Evolutionary conservation across 2,329 filamentous ascomycete genomes (phyloP).

Genomic region (Zymoseptoria ardabiliae): DNA sequence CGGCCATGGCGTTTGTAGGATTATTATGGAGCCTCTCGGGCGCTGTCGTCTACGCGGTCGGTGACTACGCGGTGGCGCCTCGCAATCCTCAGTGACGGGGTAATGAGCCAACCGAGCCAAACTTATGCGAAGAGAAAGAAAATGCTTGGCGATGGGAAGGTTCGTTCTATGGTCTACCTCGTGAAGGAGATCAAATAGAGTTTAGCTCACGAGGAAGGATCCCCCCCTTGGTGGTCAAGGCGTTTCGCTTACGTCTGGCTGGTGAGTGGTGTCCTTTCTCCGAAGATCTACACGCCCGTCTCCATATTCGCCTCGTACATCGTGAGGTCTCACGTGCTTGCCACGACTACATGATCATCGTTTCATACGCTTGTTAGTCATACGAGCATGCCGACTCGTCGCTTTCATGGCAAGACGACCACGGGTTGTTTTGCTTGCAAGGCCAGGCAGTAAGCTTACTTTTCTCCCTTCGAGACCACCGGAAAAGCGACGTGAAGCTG

Average conservation of each 20-base stretch:
- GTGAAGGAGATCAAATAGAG: background rate
- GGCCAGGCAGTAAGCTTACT: slow-evolving; percentile 25
- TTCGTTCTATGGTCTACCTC: background rate
- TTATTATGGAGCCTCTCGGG: slow-evolving; percentile 3
- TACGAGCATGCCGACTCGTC: slow-evolving; percentile 21
- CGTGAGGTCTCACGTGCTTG: slow-evolving; percentile 2
- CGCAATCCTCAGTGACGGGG: background rate
- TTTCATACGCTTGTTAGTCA: background rate
- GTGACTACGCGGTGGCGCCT: background rate
- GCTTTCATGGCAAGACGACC: slow-evolving; percentile 24
- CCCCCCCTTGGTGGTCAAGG: no score
- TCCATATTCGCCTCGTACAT: slow-evolving; percentile 7
- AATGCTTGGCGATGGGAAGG: background rate
- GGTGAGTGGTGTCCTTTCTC: background rate
- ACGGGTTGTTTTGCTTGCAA: slow-evolving; percentile 24
- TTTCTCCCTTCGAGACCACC: background rate
- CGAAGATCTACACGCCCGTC: slow-evolving; percentile 1
- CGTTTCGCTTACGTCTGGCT: background rate
- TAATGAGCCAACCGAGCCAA: background rate
- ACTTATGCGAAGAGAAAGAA: background rate
- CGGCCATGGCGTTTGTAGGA: background rate
- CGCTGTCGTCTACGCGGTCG: background rate
- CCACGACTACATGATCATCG: background rate
- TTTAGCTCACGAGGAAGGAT: no score
- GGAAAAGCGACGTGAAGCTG: background rate